phyloP scores from a whole-genome alignment of 202 grass and related monocot genomes.

The Dendrocalamus latiflorus region DNA sequence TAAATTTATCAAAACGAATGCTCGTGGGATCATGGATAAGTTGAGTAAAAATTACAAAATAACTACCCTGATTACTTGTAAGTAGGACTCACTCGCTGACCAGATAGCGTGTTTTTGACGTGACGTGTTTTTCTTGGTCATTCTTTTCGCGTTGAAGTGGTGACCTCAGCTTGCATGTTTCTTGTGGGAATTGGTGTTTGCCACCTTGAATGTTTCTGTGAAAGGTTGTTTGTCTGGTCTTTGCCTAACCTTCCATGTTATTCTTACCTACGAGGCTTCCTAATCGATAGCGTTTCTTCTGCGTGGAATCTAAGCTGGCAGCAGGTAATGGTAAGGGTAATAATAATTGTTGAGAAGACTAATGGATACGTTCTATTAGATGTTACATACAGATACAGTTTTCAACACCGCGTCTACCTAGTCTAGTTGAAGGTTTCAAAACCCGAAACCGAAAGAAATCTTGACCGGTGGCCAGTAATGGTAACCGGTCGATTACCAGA shows the following conservation, averaged over 20 bases:
- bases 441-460: too few relatives aligned
- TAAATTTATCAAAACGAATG: too few relatives aligned
- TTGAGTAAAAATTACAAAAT: too few relatives aligned
- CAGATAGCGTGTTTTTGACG: neutral
- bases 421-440: neutral
- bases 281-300: neutral
- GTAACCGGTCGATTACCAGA: too few relatives aligned
- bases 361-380: neutral
- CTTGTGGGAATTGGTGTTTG: slow-evolving; percentile 4
- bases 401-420: neutral
- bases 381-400: neutral
- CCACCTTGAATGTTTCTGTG: neutral
- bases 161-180: neutral
- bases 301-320: neutral
- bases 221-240: neutral
- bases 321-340: neutral
- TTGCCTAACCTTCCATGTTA: neutral
- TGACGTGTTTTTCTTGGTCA: neutral
- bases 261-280: neutral
- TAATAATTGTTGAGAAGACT: neutral
- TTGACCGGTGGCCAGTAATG: rapidly evolving
- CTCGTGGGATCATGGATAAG: too few relatives aligned
- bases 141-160: neutral
- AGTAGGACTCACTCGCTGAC: neutral
- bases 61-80: neutral